Evolutionary conservation across 108 stramenopile species (phyloP).

Genomic region (Nannochloropsis salina): DNA sequence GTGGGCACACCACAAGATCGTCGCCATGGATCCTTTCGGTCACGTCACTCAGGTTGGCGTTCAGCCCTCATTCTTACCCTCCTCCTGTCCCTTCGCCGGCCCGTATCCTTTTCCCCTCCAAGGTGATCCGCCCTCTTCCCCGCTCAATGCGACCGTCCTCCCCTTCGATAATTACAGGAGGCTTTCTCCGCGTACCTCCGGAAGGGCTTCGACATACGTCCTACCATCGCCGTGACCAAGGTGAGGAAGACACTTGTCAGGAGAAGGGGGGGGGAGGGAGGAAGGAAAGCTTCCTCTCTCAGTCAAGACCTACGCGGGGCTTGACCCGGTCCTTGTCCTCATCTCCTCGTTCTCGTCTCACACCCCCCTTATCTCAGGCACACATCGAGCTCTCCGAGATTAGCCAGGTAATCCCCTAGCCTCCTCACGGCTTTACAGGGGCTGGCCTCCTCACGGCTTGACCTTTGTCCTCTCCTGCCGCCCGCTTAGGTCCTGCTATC

Average conservation of each 20-base stretch:
- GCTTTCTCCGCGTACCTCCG: slow-evolving; percentile 74
- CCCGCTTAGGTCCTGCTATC: not conserved
- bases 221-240: slow-evolving; percentile 99
- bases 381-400: slow-evolving; percentile 96
- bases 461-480: not conserved
- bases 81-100: not conserved
- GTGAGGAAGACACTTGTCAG: not conserved
- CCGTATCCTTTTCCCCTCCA: too few relatives aligned
- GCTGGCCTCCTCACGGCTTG: not conserved
- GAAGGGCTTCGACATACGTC: slow-evolving; percentile 97
- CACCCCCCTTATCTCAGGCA: slow-evolving; percentile 49
- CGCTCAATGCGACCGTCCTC: too few relatives aligned
- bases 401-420: slow-evolving; percentile 61
- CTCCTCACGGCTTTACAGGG: not conserved
- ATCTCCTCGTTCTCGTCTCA: not conserved
- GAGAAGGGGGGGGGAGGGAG: not conserved
- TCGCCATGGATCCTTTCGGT: slow-evolving; percentile 91
- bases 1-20: slow-evolving; percentile 57
- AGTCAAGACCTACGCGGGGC: too few relatives aligned
- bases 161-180: slow-evolving; percentile 10
- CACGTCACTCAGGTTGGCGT: slow-evolving; percentile 53
- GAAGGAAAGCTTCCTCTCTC: not conserved
- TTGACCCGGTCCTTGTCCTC: not conserved
- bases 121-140: too few relatives aligned
- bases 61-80: not conserved